Base-by-base conservation (phyloP, 768 basidiomycete genomes). In the Trametes sanguinea region DNA sequence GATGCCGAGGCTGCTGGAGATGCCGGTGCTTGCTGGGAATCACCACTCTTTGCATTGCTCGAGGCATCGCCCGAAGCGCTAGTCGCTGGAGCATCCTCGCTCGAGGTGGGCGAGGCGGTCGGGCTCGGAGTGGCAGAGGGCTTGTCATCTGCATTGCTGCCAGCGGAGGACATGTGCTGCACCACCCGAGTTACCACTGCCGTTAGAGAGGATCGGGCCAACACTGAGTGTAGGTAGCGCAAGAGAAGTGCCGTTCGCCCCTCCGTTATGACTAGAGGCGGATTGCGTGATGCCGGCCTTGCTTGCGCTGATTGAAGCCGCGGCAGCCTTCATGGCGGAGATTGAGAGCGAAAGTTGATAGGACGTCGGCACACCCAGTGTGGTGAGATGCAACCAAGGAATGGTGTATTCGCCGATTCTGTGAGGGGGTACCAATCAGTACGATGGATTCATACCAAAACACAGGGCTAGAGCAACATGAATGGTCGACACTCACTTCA, bases 371-470 rank as follows among this genome's bases (percentile, higher is more conserved):
- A 88, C 85, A 47, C 69, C 66, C 43, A 71, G 73, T 70, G 88
- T 85, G 37, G 75, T 71, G 52, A 89, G 75, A 54, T 87, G 80
- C 62, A 89, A 72, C 86, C 86, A 89, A 10, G 88, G 88, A 45
- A 89, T 71, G 60, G 77, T 75, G 66, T 90, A 90, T 16, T 87
- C 86, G 17, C 80, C 79, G 13, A 74, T 66, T 3, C 81, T 85
- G 10, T 8, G 27, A 6, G 9, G 1, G 29, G 3, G 2, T 3
- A 32, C 37, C 37, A 13, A 6, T 39, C 37, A 39, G 37, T 13
- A 39, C 37, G 37, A 39, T 6, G 37, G 7, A 6, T 39, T n/a
- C n/a, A n/a, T n/a, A n/a, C n/a, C n/a, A n/a, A n/a, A n/a, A n/a
- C n/a, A n/a, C n/a, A n/a, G n/a, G n/a, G n/a, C n/a, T n/a, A n/a